Evolutionary conservation across 805 yeast species (phyloP).

Genomic region (Brettanomyces nanus): DNA sequence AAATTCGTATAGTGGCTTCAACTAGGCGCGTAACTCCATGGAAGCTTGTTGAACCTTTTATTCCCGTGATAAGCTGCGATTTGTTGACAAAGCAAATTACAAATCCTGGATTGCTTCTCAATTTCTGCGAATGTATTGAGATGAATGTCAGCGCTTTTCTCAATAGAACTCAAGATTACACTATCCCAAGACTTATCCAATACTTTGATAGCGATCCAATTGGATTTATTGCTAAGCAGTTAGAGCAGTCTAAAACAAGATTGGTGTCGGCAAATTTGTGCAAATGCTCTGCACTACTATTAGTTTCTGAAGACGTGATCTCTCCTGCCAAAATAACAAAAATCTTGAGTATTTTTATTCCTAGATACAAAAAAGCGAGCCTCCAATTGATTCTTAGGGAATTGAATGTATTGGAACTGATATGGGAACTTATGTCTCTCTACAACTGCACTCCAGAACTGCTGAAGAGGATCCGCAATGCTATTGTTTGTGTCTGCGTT

Average conservation of each 20-base stretch:
- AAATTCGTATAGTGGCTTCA: constrained; percentile 49
- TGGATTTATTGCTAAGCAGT: constrained; percentile 49
- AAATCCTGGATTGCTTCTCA: constrained; percentile 45
- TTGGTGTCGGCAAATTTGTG: constrained; percentile 31
- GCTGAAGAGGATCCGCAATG: constrained; percentile 29
- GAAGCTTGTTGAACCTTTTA: constrained; percentile 69
- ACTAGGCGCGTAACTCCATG: constrained; percentile 59
- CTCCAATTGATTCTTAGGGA: constrained; percentile 25
- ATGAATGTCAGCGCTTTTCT: constrained; percentile 56
- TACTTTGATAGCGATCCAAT: constrained; percentile 57
- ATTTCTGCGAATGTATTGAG: constrained; percentile 58
- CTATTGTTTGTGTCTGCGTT: constrained; percentile 28
- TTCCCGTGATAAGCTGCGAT: constrained; percentile 61
- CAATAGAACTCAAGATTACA: constrained; percentile 59
- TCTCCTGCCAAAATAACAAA: constrained; percentile 43
- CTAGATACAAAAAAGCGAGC: constrained; percentile 31
- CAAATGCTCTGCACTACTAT: constrained; percentile 47
- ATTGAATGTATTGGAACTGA: constrained; percentile 16
- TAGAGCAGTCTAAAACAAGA: constrained; percentile 25
- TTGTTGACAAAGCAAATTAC: constrained; percentile 46
- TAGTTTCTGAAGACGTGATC: constrained; percentile 41
- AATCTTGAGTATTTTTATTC: constrained; percentile 45
- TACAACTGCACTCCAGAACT: constrained; percentile 25
- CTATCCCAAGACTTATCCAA: constrained; percentile 69
- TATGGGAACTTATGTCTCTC: constrained; percentile 38